phyloP scores from a whole-genome alignment of 495 filamentous ascomycete species.

The Penicillium crystallinum region DNA sequence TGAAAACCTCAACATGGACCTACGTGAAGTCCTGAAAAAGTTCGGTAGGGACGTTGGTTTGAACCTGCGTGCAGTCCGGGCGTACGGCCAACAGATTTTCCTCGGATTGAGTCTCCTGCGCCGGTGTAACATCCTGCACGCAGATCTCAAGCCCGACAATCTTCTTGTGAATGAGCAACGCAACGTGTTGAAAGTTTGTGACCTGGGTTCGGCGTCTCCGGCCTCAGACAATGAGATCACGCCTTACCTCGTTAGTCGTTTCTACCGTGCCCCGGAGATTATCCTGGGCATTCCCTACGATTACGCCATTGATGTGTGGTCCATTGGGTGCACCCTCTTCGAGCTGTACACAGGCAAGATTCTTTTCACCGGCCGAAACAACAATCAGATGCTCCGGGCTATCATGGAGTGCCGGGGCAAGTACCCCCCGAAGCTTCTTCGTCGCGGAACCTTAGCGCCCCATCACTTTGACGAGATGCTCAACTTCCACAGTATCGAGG shows the following conservation, averaged over 20 bases:
- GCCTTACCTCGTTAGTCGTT: slow-evolving; percentile 90
- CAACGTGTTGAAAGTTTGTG: slow-evolving; percentile 87
- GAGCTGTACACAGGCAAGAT: slow-evolving; percentile 98
- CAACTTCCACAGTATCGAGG: slow-evolving; percentile 81
- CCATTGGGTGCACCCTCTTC: slow-evolving; percentile 92
- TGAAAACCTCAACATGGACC: slow-evolving; percentile 87
- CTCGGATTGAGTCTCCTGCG: slow-evolving; percentile 77
- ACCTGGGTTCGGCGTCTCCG: slow-evolving; percentile 89
- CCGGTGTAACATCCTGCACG: slow-evolving; percentile 89
- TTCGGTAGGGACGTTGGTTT: slow-evolving; percentile 92
- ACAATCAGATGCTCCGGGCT: slow-evolving; percentile 94
- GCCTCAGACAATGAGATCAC: slow-evolving; percentile 86
- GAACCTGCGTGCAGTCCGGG: slow-evolving; percentile 76
- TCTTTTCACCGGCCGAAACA: slow-evolving; percentile 87
- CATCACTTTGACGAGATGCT: slow-evolving; percentile 83
- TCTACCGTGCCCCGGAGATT: slow-evolving; percentile 95
- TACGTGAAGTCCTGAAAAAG: slow-evolving; percentile 94
- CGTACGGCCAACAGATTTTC: slow-evolving; percentile 93
- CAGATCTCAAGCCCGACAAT: slow-evolving; percentile 96
- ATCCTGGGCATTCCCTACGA: slow-evolving; percentile 94
- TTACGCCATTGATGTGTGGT: slow-evolving; percentile 95
- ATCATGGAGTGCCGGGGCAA: slow-evolving; percentile 97
- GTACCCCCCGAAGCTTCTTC: slow-evolving; percentile 80
- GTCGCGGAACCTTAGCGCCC: slow-evolving; percentile 63
- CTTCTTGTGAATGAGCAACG: slow-evolving; percentile 83